phyloP scores from a whole-genome alignment of 1,284 basidiomycete species.

The Boletus smithii region DNA sequence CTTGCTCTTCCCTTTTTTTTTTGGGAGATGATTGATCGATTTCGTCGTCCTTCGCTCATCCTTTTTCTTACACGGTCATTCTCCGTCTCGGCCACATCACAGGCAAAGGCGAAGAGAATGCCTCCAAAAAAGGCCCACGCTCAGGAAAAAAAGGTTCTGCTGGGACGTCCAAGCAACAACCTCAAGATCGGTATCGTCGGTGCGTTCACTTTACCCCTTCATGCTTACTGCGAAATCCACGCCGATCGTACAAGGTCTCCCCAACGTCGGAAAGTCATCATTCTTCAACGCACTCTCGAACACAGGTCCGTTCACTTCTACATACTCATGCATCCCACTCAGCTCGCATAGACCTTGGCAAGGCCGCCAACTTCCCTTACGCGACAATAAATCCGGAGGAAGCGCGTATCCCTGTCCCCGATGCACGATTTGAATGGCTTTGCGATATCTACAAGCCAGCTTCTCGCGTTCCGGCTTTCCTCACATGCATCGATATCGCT shows the following conservation, averaged over 20 bases:
- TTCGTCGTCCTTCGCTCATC: conserved; percentile 7
- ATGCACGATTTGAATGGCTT: conserved; percentile 93
- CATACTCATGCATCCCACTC: neutral
- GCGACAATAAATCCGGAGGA: conserved; percentile 93
- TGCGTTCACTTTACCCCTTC: conserved; percentile 40
- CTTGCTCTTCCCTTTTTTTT: conserved; percentile 12
- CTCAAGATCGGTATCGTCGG: conserved; percentile 96
- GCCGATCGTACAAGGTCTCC: conserved; percentile 56
- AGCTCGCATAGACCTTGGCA: conserved; percentile 75
- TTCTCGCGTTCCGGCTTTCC: conserved; percentile 86
- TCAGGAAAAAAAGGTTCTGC: conserved; percentile 79
- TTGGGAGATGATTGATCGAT: conserved; percentile 37
- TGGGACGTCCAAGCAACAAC: conserved; percentile 92
- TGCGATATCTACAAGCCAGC: conserved; percentile 88
- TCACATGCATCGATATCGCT: conserved; percentile 99
- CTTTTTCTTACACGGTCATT: conserved; percentile 22
- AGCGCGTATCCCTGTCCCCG: conserved; percentile 97
- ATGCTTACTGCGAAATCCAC: conserved; percentile 15
- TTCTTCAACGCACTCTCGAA: conserved; percentile 96
- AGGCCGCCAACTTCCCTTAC: conserved; percentile 98
- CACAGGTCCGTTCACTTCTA: conserved; percentile 52
- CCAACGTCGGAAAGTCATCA: conserved; percentile 92
- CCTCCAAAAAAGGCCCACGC: conserved; percentile 78
- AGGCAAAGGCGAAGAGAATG: conserved; percentile 62
- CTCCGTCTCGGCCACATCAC: conserved; percentile 19